Conservation (phyloP, 164 flowering plant genomes). For the Annona squamosa region DNA sequence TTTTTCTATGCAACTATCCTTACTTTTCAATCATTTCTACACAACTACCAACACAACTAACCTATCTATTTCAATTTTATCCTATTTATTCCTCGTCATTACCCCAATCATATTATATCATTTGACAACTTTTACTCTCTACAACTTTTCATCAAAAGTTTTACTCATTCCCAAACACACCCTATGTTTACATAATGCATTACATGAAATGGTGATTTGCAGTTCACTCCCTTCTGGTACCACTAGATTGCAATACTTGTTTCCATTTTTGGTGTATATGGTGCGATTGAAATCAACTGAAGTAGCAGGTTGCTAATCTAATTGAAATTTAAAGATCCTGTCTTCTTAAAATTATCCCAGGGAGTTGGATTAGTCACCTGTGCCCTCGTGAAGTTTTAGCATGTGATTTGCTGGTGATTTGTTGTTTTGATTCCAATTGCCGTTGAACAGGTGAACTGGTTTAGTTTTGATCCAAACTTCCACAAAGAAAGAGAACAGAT, state of each 20-base stretch:
- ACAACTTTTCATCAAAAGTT: no score
- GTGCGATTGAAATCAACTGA: neutral
- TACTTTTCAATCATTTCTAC: no score
- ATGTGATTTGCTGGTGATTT: neutral
- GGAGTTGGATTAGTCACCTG: neutral
- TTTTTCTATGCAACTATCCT: no score
- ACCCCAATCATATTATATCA: no score
- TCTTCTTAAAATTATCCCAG: neutral
- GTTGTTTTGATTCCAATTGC: constrained; percentile 7
- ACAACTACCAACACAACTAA: no score
- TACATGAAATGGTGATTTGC: neutral
- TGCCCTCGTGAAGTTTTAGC: neutral
- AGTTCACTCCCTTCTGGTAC: neutral
- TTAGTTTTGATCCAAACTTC: constrained; percentile 87
- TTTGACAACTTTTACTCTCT: no score
- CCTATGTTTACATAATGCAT: neutral
- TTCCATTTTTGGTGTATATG: neutral
- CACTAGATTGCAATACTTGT: neutral
- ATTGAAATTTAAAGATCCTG: neutral
- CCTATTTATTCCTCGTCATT: no score
- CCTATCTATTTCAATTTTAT: no score
- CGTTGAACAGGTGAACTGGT: constrained; percentile 71
- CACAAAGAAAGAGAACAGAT: constrained; percentile 91
- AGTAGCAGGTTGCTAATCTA: no score
- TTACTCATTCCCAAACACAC: no score